phyloP scores from a whole-genome alignment of 1,139 yeast species.

The Blastobotrys indianensis region DNA sequence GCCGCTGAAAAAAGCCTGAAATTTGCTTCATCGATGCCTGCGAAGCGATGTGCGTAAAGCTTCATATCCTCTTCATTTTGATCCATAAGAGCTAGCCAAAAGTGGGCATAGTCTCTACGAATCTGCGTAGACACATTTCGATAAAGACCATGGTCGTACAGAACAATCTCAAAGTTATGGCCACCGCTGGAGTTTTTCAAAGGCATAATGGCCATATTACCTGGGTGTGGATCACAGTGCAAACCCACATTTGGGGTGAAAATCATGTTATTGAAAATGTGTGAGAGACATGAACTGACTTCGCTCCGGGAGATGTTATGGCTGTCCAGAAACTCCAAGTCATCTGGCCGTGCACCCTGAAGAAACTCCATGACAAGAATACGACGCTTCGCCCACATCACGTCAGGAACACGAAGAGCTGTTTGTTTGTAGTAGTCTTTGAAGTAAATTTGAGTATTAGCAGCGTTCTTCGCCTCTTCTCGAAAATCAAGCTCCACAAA shows the following conservation, averaged over 20 bases:
- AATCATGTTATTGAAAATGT: conserved; percentile 90
- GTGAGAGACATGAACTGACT: conserved; percentile 80
- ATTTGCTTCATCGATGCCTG: conserved; percentile 72
- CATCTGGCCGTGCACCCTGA: conserved; percentile 77
- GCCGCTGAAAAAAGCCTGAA: conserved; percentile 88
- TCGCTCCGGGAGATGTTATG: conserved; percentile 67
- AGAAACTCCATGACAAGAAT: conserved; percentile 83
- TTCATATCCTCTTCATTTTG: conserved; percentile 61
- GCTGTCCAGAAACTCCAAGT: conserved; percentile 54
- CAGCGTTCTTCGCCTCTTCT: conserved; percentile 80
- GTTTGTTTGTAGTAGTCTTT: conserved; percentile 50
- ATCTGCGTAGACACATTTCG: conserved; percentile 72
- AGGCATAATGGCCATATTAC: conserved; percentile 69
- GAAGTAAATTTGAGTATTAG: conserved; percentile 62
- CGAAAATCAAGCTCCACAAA: conserved; percentile 83
- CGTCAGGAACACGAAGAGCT: conserved; percentile 72
- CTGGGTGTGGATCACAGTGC: conserved; percentile 98
- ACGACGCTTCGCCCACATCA: conserved; percentile 60
- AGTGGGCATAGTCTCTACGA: conserved; percentile 79
- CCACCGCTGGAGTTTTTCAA: conserved; percentile 16
- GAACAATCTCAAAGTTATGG: conserved; percentile 82
- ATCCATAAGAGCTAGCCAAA: conserved; percentile 87
- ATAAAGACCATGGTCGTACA: conserved; percentile 93
- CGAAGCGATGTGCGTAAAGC: conserved; percentile 67
- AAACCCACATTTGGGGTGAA: conserved; percentile 87